These are phyloP conservation scores for Pogostemon cablin DNA, from an alignment of 257 asterid genomes.

Conservation along the genomic window DNA sequence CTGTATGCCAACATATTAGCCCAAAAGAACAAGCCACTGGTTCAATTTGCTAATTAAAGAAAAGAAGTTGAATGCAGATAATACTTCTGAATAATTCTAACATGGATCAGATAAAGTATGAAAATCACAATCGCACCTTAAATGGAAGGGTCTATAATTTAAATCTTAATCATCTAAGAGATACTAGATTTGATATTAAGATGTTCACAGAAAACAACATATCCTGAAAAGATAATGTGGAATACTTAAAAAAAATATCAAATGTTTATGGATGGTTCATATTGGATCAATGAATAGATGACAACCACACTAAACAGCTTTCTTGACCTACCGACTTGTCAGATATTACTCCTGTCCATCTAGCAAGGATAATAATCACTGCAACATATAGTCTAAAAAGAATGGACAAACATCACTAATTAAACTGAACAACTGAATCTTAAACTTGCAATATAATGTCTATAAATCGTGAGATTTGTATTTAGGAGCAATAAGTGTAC, in stretches of 20 bases:
- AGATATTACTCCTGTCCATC: background rate
- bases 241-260: background rate
- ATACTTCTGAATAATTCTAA: background rate
- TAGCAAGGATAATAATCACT: conserved; percentile 9
- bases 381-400: background rate
- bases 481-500: conserved; percentile 15
- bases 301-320: conserved; percentile 22
- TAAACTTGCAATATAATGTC: background rate
- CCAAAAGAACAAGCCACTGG: conserved; percentile 7
- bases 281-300: background rate
- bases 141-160: background rate
- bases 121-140: background rate
- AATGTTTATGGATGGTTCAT: background rate
- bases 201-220: conserved; percentile 9
- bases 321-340: conserved; percentile 18
- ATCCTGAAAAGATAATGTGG: background rate
- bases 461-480: background rate
- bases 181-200: too few species aligned
- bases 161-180: too few species aligned
- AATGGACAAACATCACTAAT: conserved; percentile 5
- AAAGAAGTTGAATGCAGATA: background rate
- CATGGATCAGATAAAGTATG: background rate
- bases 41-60: background rate
- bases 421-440: conserved; percentile 2
- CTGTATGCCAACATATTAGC: background rate